Evolutionary conservation across 73 alveolate species (phyloP).

Genomic region (Paramecium primaurelia): DNA sequence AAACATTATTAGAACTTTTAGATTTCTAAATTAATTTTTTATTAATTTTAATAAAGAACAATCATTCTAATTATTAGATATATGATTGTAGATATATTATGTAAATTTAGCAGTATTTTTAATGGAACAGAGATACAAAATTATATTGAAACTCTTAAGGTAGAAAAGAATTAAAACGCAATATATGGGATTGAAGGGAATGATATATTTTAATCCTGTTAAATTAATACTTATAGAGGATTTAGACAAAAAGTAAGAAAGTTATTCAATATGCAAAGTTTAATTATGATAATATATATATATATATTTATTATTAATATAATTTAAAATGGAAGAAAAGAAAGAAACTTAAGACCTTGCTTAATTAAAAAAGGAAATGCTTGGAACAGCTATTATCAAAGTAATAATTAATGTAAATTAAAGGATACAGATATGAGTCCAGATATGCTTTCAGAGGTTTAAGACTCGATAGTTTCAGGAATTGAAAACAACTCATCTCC

Average conservation of each 20-base stretch:
- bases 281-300: background rate
- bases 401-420: background rate
- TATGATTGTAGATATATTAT: too few relatives aligned
- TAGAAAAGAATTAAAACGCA: slow-evolving; percentile 79
- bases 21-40: background rate
- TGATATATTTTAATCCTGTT: slow-evolving; percentile 64
- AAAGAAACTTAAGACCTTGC: slow-evolving; percentile 30
- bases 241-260: slow-evolving; percentile 55
- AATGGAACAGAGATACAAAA: slow-evolving; percentile 67
- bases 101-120: too few relatives aligned
- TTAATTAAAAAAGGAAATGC: slow-evolving; percentile 51
- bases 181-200: slow-evolving; percentile 82
- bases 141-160: slow-evolving; percentile 78
- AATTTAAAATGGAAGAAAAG: slow-evolving; percentile 34
- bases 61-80: too few relatives aligned
- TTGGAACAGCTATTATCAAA: slow-evolving; percentile 52
- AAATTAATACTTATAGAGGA: background rate
- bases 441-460: slow-evolving; percentile 56
- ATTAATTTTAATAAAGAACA: too few relatives aligned
- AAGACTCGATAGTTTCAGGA: slow-evolving; percentile 59
- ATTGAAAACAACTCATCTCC: slow-evolving; percentile 60
- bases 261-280: slow-evolving; percentile 7
- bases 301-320: background rate
- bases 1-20: too few relatives aligned
- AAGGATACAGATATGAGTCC: slow-evolving; percentile 58